Base-by-base conservation (phyloP, 2,329 filamentous ascomycete species). In the Penicillium psychrosexuale region DNA sequence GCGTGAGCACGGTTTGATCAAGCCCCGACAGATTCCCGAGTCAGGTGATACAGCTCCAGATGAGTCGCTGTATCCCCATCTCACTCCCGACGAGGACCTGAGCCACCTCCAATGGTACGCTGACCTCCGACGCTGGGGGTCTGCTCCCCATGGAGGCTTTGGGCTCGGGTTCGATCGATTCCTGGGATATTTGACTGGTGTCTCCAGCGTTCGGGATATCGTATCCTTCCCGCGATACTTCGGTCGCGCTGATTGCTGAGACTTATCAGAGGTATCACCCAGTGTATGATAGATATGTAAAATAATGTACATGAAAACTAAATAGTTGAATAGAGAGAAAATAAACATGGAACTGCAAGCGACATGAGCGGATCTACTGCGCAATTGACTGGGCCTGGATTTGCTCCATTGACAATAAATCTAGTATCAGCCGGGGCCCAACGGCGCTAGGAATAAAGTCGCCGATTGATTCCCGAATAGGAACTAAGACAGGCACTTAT, bases 91-190 rank as follows among this genome's bases (percentile, higher is more conserved):
- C 17, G 74, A 78, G 67, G 66, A 74, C 58, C 66, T 73, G 55
- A 76, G 76, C n/a, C 77, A 77, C 57, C 73, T 96, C 51, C 83
- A 87, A 62, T 97, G 92, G 92, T 97, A 96, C 70, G 78, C 90
- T 24, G 91, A 97, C 71, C 80, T 97, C 57, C 85, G 92, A 57
- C 86, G 88, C 62, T 97, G 91, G 83, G 92, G 92, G n/a, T 92
- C 88, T 63, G 90, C 91, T 53, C 91, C 91, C 34, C 92, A 96
- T 66, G 92, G 92, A 39, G 92, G 92, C 1, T 97, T 96, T 69
- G 92, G 92, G 3, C 73, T 97, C 53, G 92, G 92, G 8, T 95
- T 96, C 69, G 92, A 97, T 78, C 84, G 92, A 52, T 81, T 96
- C 60, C 74, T 96, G 64, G 87, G 88, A 68, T 96, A 96, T 75